These are phyloP conservation scores for Aeminium ludgeri DNA, from an alignment of 495 filamentous ascomycete species.

Conservation along the genomic window DNA sequence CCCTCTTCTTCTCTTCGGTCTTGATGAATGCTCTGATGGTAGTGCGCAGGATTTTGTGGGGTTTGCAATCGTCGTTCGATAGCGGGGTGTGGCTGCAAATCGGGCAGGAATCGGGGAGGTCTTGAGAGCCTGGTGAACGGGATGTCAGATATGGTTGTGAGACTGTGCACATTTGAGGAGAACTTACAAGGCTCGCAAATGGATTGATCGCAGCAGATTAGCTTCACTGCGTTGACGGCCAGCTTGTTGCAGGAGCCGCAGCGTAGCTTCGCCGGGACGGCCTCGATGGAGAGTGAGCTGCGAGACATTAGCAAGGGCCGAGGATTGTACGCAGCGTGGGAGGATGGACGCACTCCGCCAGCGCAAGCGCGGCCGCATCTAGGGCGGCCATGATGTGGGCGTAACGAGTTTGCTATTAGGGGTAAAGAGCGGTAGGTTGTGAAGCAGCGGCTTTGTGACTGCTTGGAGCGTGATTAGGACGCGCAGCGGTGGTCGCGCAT, in stretches of 20 bases:
- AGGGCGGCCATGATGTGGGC: conserved; percentile 4
- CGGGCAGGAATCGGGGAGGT: conserved; percentile 54
- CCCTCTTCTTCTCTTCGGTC: conserved; percentile 70
- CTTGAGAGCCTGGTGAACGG: conserved; percentile 25
- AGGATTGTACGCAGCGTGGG: not conserved
- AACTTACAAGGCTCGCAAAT: conserved; percentile 80
- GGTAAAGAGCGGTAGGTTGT: not conserved
- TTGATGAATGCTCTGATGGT: conserved; percentile 80
- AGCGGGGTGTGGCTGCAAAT: conserved; percentile 85
- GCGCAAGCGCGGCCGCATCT: conserved; percentile 2
- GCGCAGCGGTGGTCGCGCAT: too few relatives aligned
- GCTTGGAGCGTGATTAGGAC: too few relatives aligned
- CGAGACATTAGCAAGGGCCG: not conserved
- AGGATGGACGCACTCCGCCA: conserved; percentile 4
- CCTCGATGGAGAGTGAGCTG: conserved; percentile 64
- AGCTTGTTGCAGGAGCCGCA: conserved; percentile 86
- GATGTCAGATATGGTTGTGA: not conserved
- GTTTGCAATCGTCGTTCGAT: conserved; percentile 67
- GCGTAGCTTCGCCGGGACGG: conserved; percentile 83
- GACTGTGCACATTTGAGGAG: not conserved
- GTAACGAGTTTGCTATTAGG: not conserved
- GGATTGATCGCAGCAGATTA: conserved; percentile 89
- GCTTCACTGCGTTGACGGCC: conserved; percentile 73
- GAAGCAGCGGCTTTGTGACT: not conserved
- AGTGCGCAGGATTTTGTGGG: conserved; percentile 71